Evolutionary conservation across 441 rosid species (phyloP), one percentile per base, ranked within the genome.

Genomic region (Erodium trifolium): DNA sequence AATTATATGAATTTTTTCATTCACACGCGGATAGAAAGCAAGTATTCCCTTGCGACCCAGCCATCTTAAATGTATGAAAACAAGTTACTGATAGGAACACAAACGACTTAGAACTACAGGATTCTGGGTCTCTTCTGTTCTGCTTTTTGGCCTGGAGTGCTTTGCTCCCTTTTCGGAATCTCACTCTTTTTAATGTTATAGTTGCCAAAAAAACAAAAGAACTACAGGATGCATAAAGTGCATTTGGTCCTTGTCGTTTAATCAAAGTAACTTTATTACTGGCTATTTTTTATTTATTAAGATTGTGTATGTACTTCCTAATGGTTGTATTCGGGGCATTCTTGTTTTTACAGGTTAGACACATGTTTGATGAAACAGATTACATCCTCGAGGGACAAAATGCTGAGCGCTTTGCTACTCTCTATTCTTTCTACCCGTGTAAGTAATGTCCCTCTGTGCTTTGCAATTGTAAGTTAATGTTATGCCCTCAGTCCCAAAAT

Each of bases 341-440:
- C 81, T 83, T 82, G 70, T 75, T 78, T 86, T 80, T 78, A 84
- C 88, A 92, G 99, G 96, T 95, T 68, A 87, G 98, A 76, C 98
- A 92, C 86, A 95, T 95, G 99, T 95, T 95, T 78, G 97, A 91
- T 62, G 99, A 95, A 82, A 95, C 90, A 70, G 97, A 95, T 82
- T 95, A 95, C 68, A 59, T 95, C 70, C 81, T 78, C 31, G 97
- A 92, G 83, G 99, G 91, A 69, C 81, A 84, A 86, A 95, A 90
- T 86, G 99, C 99, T 65, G 99, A 90, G 73, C 88, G 86, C 77
- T 92, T 95, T 82, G 93, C 98, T 73, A 79, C 85, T 79, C 88
- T 89, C 4, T 95, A 87, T 84, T 81, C 89, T 77, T 79, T 66
- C 49, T 65, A 79, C 43, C 78, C 82, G 73, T 12, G 95, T 87